phyloP scores from a whole-genome alignment of 2,329 filamentous ascomycete species.

The Aspergillus ochraceoroseus region DNA sequence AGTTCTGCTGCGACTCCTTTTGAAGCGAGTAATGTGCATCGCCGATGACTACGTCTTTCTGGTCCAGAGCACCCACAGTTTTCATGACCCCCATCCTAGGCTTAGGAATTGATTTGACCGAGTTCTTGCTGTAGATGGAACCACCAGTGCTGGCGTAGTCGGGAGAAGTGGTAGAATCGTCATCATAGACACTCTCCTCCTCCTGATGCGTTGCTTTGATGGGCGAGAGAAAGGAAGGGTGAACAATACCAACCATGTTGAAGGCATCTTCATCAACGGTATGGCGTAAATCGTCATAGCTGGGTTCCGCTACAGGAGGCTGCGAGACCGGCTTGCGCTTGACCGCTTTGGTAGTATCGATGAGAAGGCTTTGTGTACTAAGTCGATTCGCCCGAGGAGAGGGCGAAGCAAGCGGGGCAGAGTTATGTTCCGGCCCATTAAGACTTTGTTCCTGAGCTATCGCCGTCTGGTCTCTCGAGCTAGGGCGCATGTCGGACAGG shows the following conservation, averaged over 20 bases:
- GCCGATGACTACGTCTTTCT: constrained; percentile 44
- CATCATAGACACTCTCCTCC: constrained; percentile 53
- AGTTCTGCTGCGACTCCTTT: constrained; percentile 34
- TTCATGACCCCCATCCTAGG: constrained; percentile 75
- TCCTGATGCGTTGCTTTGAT: constrained; percentile 27
- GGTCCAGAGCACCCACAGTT: constrained; percentile 60
- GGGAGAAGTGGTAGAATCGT: constrained; percentile 60
- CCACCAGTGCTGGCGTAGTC: constrained; percentile 70
- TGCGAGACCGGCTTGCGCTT: constrained; percentile 49
- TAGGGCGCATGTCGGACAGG: constrained; percentile 6
- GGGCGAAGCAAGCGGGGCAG: constrained; percentile 8
- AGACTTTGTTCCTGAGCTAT: constrained; percentile 28
- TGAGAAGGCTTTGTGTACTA: constrained; percentile 20
- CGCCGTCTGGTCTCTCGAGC: constrained; percentile 13
- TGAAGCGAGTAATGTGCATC: constrained; percentile 44
- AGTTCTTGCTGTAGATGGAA: constrained; percentile 47
- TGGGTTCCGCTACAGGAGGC: constrained; percentile 32
- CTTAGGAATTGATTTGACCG: constrained; percentile 45
- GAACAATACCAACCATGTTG: constrained; percentile 44
- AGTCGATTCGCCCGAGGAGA: constrained; percentile 9
- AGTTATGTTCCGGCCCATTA: constrained; percentile 18
- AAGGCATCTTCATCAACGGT: constrained; percentile 49
- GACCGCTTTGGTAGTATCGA: constrained; percentile 45
- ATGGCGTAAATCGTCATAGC: constrained; percentile 40
- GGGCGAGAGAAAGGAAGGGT: constrained; percentile 26